A percentile compares a stretch with the other conserved stretches of the same genome.
Conservation (phyloP, 768 basidiomycete species). For the Tylopilus rubrobrunneus region DNA sequence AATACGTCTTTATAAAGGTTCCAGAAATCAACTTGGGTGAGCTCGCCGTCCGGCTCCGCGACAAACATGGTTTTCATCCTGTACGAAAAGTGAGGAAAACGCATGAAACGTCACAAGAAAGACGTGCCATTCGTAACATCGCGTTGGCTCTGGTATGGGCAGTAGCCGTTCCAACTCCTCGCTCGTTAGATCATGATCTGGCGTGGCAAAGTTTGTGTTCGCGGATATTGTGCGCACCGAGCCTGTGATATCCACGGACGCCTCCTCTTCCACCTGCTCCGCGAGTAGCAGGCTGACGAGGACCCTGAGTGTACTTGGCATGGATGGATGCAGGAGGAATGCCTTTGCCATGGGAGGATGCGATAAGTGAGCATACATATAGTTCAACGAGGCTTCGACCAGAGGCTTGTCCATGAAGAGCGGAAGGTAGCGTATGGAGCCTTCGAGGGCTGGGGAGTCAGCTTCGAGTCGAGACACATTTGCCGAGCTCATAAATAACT, state of each 20-base stretch:
- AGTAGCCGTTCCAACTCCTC: conserved; percentile 65
- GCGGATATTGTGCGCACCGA: conserved; percentile 57
- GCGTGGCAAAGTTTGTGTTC: conserved; percentile 40
- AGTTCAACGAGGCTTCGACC: conserved; percentile 69
- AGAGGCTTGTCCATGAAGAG: conserved; percentile 66
- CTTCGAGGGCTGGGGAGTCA: conserved; percentile 56
- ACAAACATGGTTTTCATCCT: conserved; percentile 95
- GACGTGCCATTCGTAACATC: conserved; percentile 78
- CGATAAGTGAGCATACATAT: conserved; percentile 71
- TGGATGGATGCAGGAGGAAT: conserved; percentile 66
- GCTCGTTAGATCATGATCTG: conserved; percentile 63
- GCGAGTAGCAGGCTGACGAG: conserved; percentile 63
- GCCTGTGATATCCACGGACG: conserved; percentile 60
- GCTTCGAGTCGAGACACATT: conserved; percentile 53
- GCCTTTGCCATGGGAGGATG: conserved; percentile 72
- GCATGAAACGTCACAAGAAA: neutral
- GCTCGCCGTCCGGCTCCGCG: conserved; percentile 67
- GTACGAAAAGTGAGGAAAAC: conserved; percentile 12
- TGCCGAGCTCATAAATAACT: conserved; percentile 56
- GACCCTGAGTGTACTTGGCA: conserved; percentile 66
- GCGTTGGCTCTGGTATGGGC: conserved; percentile 62
- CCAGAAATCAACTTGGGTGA: conserved; percentile 97
- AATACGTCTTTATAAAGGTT: conserved; percentile 87
- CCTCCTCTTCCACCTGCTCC: conserved; percentile 70
- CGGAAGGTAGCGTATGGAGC: conserved; percentile 69